Base-by-base conservation (phyloP, 2,329 filamentous ascomycete species). In the Aspergillus sp. region DNA sequence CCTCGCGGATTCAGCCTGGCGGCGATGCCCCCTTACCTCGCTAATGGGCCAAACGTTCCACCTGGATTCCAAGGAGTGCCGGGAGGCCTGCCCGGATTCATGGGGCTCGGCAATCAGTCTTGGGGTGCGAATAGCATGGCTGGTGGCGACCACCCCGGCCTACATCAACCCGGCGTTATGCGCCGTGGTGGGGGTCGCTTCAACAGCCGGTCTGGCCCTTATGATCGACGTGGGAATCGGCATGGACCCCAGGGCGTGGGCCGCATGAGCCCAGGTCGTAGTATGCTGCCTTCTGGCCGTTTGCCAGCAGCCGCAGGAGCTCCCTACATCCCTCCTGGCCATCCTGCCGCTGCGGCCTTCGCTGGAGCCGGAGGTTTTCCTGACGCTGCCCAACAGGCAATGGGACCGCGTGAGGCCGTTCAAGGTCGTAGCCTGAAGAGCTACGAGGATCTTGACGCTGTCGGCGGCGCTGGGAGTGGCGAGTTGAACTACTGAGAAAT, bases 391-490 rank as follows among this genome's bases (percentile, higher is more conserved):
- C 87, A 89, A 54, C 79, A 79, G 35, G 87, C 89, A 2, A 88
- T 93, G 59, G 93, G 92, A 0, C 93, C 95, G 19, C 85, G 90
- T 19, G 93, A 98, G 76, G 93, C 95, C 11, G 92, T 96, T 1
- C 91, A 96, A 65, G 95, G 95, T 5, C 86, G 95, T 57, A 96
- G 90, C 60, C 79, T 99, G 64, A 96, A 96, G 83, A 97, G 91
- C 74, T 99, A 99, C 72, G 96, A 99, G 75, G 95, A 99, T 72
- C 81, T 99, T 23, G 95, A 99, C 77, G 93, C 96, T 46, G 88
- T 89, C 57, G 87, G 87, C 39, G 86, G 87, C 14, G 82, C 84
- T 37, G 90, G 88, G 41, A 87, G 88, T 41, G 90, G 90, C 27
- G 93, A 97, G 77, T 79, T 98, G 68, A 96, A 98, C 76, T 98